Evolutionary conservation across 352 stramenopile species (phyloP).

Genomic region (Detonula confervacea): DNA sequence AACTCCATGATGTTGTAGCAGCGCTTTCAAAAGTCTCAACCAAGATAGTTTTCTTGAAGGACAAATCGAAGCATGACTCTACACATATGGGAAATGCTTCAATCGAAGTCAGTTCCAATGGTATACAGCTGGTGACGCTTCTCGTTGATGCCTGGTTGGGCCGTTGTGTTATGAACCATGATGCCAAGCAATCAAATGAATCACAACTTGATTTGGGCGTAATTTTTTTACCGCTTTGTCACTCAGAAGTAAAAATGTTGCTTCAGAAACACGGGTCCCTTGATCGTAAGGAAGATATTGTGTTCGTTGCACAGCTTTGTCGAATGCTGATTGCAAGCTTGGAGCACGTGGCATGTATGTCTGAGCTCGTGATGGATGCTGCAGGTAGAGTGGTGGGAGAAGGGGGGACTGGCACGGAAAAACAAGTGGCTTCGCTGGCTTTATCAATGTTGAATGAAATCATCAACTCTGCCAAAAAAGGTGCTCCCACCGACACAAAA

Average conservation of each 20-base stretch:
- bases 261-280: constrained; percentile 14
- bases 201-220: constrained; percentile 23
- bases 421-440: constrained; percentile 25
- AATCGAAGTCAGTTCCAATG: neutral
- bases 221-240: constrained; percentile 42
- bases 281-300: neutral
- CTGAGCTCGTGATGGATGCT: constrained; percentile 29
- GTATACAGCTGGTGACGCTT: constrained; percentile 19
- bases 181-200: constrained; percentile 54
- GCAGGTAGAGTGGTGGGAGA: constrained; percentile 1
- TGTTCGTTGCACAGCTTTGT: constrained; percentile 24
- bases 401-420: neutral
- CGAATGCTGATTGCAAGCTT: constrained; percentile 43
- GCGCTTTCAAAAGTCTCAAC: constrained; percentile 42
- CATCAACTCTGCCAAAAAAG: constrained; percentile 32
- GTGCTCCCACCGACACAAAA: constrained; percentile 9
- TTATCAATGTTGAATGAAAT: constrained; percentile 40
- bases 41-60: constrained; percentile 35
- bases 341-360: constrained; percentile 48
- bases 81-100: constrained; percentile 1
- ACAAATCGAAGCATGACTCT: constrained; percentile 32
- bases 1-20: constrained; percentile 32
- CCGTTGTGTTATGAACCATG: constrained; percentile 52
- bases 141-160: constrained; percentile 51
- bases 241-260: constrained; percentile 38